phyloP scores from a whole-genome alignment of 169 alveolate genomes.

The Cryptosporidium parvum region DNA sequence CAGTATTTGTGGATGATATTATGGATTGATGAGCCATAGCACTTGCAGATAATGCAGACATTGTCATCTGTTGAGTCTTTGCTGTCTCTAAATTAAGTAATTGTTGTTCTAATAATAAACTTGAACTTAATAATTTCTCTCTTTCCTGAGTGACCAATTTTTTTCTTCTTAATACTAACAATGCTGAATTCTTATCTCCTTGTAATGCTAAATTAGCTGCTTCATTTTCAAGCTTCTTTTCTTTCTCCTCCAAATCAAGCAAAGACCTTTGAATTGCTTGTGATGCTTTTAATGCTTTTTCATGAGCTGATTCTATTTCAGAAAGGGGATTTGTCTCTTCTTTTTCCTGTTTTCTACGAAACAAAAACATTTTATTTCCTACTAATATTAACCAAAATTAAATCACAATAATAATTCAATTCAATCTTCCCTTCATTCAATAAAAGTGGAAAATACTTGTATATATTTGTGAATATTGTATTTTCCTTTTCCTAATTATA shows the following conservation, averaged over 20 bases:
- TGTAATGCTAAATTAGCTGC: constrained; percentile 73
- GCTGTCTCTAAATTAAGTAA: constrained; percentile 63
- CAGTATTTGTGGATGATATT: constrained; percentile 49
- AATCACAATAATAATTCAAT: neutral
- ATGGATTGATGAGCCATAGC: constrained; percentile 65
- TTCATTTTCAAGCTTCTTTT: constrained; percentile 57
- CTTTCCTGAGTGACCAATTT: constrained; percentile 67
- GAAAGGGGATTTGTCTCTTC: constrained; percentile 25
- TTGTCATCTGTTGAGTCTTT: constrained; percentile 70
- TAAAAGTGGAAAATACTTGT: too few relatives aligned
- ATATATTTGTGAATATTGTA: neutral
- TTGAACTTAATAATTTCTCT: constrained; percentile 57
- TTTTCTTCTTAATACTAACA: constrained; percentile 51
- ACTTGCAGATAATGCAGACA: constrained; percentile 74
- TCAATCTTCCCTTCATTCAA: neutral
- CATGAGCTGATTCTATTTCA: constrained; percentile 56
- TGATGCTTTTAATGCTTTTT: constrained; percentile 54
- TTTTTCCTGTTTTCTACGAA: constrained; percentile 60
- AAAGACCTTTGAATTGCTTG: constrained; percentile 55
- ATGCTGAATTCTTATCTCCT: constrained; percentile 64
- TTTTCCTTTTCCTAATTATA: neutral
- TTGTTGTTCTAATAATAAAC: constrained; percentile 62
- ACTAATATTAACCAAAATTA: neutral
- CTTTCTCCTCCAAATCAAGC: constrained; percentile 61
- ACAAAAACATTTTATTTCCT: constrained; percentile 49